Base-by-base conservation (phyloP, 2,329 filamentous ascomycete genomes). In the Alternaria novae-zelandiae region DNA sequence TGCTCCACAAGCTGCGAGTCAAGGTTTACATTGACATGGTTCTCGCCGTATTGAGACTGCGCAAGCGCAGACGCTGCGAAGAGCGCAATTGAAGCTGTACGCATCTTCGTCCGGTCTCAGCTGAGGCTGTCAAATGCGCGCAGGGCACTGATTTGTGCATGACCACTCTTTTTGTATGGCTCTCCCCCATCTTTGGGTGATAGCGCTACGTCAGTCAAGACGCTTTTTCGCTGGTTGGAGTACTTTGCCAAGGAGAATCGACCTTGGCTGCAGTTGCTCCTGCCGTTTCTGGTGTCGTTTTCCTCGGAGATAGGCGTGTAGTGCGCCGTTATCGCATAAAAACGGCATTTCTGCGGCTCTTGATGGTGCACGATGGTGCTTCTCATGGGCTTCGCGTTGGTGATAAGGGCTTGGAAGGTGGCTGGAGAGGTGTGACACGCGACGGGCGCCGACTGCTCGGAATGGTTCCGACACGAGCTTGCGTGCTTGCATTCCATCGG, bases 1-100 rank as follows among this genome's bases (percentile, higher is more conserved):
- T 74, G 75, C 58, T 80, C 75, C n/a, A 76, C 68, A 13, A 76
- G 58, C 26, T 75, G 67, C 64, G 72, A 69, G 61, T 80, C 76
- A n/a, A 68, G 62, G 11, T 67, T 67, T 5, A 75, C 65, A 6
- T 51, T 43, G 25, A 73, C 71, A 59, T 74, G 72, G 47, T 79
- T 79, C 28, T 77, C 66, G 50, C 78, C 77, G 68, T 79, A 79
- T 49, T 70, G 63, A 12, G 72, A 59, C 58, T 74, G 72, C 12
- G 70, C 70, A 17, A 67, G 30, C 15, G 64, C 66, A 10, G 64
- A 57, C 8, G 62, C 64, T 13, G 69, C 63, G 30, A 70, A 70
- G 26, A 70, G 15, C 17, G 21, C 60, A 20, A 55, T 21, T 7
- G 43, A 28, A 11, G 30, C 13, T 17, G 26, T 50, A 26, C 30